These are phyloP conservation scores for Isabelozyma heimii DNA, from an alignment of 805 yeast genomes.

Conservation along the genomic window DNA sequence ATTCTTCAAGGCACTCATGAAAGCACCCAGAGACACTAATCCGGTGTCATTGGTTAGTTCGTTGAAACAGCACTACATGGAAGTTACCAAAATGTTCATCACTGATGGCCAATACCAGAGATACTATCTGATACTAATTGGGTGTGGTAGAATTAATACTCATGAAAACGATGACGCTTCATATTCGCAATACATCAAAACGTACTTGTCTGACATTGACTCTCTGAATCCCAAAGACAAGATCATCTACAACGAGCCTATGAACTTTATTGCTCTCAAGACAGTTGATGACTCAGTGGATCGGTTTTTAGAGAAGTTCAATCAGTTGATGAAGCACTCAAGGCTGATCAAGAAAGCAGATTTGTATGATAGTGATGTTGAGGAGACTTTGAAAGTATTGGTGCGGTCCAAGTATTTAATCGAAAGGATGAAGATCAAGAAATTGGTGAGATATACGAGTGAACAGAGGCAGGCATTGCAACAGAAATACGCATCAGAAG, in stretches of 20 bases:
- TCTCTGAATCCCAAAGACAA: neutral
- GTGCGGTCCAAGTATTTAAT: neutral
- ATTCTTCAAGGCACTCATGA: slow-evolving; percentile 5
- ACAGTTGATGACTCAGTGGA: neutral
- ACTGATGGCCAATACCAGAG: slow-evolving; percentile 8
- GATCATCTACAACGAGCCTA: neutral
- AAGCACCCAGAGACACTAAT: neutral
- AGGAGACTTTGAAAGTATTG: neutral
- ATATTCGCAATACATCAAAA: neutral
- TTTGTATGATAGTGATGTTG: neutral
- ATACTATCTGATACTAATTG: slow-evolving; percentile 8
- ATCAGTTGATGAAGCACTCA: neutral
- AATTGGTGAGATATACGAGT: neutral
- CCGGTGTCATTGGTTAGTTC: neutral
- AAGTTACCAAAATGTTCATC: slow-evolving; percentile 3
- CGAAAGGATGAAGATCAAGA: neutral
- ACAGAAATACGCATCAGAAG: neutral
- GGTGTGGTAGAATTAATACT: slow-evolving; percentile 1
- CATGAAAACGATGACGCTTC: neutral
- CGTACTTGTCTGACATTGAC: neutral
- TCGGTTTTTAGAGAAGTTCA: neutral
- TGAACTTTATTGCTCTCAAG: neutral
- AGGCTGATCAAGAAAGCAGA: neutral
- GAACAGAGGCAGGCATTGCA: neutral
- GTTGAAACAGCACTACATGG: slow-evolving; percentile 2